A percentile compares a stretch with the other conserved stretches of the same genome.
These are phyloP conservation scores for Crithidia thermophila DNA, from an alignment of 208 protist genomes.

Conservation along the genomic window DNA sequence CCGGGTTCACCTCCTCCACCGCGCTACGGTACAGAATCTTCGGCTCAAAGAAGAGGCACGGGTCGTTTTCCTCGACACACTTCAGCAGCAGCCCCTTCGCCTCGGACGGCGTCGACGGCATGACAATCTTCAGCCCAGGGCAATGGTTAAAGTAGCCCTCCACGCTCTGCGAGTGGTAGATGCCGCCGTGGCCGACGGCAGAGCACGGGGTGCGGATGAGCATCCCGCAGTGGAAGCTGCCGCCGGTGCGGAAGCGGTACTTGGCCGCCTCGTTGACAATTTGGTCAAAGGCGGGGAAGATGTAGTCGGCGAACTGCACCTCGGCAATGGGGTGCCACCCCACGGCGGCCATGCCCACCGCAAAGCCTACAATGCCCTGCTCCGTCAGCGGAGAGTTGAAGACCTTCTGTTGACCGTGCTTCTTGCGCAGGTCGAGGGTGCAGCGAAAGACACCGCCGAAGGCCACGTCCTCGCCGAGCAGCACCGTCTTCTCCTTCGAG, in stretches of 20 bases:
- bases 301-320: slow-evolving; percentile 99
- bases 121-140: slow-evolving; percentile 90
- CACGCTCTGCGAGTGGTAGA: slow-evolving; percentile 97
- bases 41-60: slow-evolving; percentile 97
- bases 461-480: slow-evolving; percentile 98
- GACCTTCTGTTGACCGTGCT: slow-evolving; percentile 91
- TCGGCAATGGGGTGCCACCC: slow-evolving; percentile 95
- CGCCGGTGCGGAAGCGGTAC: slow-evolving; percentile 96
- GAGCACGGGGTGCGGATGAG: slow-evolving; percentile 96
- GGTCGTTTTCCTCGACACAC: slow-evolving; percentile 93
- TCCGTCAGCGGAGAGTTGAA: slow-evolving; percentile 98
- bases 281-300: slow-evolving; percentile 99
- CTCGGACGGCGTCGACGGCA: slow-evolving; percentile 80
- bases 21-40: slow-evolving; percentile 95
- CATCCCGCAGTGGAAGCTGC: slow-evolving; percentile 94
- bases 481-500: slow-evolving; percentile 71
- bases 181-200: slow-evolving; percentile 97
- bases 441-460: slow-evolving; percentile 98
- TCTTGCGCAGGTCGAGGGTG: slow-evolving; percentile 78
- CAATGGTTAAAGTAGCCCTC: slow-evolving; percentile 97
- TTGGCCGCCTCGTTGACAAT: slow-evolving; percentile 99
- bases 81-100: slow-evolving; percentile 93
- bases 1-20: slow-evolving; percentile 92
- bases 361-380: slow-evolving; percentile 98
- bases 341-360: slow-evolving; percentile 94